These are phyloP conservation scores for Pseudocercospora macadamiae DNA, from an alignment of 2,329 filamentous ascomycete species.

Conservation along the genomic window DNA sequence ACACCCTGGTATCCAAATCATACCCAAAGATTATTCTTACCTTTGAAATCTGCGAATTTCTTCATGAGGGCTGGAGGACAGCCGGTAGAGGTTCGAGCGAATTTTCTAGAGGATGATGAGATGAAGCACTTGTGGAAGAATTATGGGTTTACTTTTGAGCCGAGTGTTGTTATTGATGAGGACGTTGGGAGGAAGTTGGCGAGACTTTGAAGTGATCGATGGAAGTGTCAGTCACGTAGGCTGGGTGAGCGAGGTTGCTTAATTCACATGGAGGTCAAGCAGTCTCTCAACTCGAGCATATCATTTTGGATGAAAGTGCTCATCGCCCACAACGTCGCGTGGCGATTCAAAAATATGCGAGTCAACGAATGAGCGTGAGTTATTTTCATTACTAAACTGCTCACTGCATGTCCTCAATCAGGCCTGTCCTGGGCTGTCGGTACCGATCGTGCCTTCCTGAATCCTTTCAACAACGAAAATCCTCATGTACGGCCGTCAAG, in stretches of 20 bases:
- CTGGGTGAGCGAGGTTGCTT: no score
- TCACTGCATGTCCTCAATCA: conserved; percentile 3
- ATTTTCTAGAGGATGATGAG: conserved; percentile 17
- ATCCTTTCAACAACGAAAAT: no score
- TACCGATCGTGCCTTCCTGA: no score
- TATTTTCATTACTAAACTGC: conserved; percentile 1
- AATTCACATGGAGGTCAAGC: no score
- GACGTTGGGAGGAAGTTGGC: conserved; percentile 5
- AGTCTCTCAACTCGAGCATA: no score
- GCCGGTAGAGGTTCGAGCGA: conserved; percentile 19
- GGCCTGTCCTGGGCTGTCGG: no score
- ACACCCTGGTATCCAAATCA: conserved; percentile 25
- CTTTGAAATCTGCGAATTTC: conserved; percentile 21
- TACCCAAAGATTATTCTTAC: conserved; percentile 20
- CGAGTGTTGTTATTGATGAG: conserved; percentile 9
- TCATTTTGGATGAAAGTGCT: no score
- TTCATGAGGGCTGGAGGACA: conserved; percentile 21
- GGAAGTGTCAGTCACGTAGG: background rate
- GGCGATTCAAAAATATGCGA: background rate
- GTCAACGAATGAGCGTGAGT: conserved; percentile 14
- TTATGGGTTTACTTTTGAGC: conserved; percentile 25
- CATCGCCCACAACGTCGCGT: no score
- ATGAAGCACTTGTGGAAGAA: conserved; percentile 20
- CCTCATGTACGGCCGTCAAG: no score
- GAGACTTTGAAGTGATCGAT: background rate